Evolutionary conservation across 768 basidiomycete genomes (phyloP).

Genomic region (Serendipita sp.): DNA sequence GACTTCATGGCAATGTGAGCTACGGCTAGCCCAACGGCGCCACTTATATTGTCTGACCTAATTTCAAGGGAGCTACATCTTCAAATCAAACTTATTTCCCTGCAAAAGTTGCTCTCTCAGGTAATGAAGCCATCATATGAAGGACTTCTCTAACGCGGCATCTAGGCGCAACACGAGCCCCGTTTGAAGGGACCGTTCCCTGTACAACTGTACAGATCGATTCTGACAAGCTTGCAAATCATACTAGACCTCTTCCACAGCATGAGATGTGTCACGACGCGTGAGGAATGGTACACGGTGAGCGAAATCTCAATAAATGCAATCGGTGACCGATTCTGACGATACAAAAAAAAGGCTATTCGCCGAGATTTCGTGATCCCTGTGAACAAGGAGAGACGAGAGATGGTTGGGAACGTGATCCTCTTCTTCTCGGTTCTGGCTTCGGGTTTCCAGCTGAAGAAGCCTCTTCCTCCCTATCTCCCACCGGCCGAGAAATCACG

Average conservation of each 20-base stretch:
- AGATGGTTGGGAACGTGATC: slow-evolving; percentile 89
- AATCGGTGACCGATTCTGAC: not conserved
- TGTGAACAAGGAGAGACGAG: slow-evolving; percentile 74
- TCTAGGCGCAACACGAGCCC: slow-evolving; percentile 71
- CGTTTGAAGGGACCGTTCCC: slow-evolving; percentile 95
- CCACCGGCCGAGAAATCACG: slow-evolving; percentile 84
- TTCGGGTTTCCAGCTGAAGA: slow-evolving; percentile 66
- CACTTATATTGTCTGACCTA: not conserved
- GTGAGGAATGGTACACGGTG: slow-evolving; percentile 70
- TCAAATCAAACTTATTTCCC: slow-evolving; percentile 75
- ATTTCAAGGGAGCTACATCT: slow-evolving; percentile 76
- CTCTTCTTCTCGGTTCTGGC: slow-evolving; percentile 73
- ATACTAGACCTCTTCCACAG: slow-evolving; percentile 84
- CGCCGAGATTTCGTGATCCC: slow-evolving; percentile 79
- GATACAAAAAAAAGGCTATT: slow-evolving; percentile 41
- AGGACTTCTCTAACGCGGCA: not conserved
- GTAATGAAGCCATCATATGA: not conserved
- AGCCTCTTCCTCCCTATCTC: slow-evolving; percentile 90
- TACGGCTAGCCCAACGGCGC: not conserved
- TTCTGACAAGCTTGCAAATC: slow-evolving; percentile 66
- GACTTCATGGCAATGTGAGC: slow-evolving; percentile 87
- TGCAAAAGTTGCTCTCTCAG: slow-evolving; percentile 73
- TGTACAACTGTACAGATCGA: slow-evolving; percentile 63
- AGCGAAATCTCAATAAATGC: not conserved
- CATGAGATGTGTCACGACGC: slow-evolving; percentile 92